Percentiles rank a stretch among this genome's conserved stretches.
These are phyloP conservation scores for Rosa persica DNA, from an alignment of 306 rosid species.

Conservation along the genomic window DNA sequence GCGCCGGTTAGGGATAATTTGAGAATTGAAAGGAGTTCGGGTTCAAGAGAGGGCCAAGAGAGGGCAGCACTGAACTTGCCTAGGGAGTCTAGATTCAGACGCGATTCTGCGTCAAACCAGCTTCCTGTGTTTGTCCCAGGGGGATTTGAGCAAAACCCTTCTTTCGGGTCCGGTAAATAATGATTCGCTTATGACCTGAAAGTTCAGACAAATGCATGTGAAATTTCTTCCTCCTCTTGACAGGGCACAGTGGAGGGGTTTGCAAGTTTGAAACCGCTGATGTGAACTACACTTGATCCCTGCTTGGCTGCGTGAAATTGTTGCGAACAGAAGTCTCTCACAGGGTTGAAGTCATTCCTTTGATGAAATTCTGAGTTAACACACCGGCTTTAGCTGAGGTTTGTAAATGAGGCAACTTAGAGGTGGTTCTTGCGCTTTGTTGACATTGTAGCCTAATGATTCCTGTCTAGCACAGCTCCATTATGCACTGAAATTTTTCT, in stretches of 20 bases:
- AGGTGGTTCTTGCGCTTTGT: slow-evolving; percentile 9
- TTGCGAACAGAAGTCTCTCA: not conserved
- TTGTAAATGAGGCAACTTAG: slow-evolving; percentile 34
- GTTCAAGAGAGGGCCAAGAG: slow-evolving; percentile 53
- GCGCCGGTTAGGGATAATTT: slow-evolving; percentile 61
- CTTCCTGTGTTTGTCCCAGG: slow-evolving; percentile 94
- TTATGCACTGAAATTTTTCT: slow-evolving; percentile 2
- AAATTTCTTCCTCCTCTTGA: slow-evolving; percentile 1
- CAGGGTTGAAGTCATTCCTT: slow-evolving; percentile 21
- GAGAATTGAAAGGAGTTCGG: slow-evolving; percentile 53
- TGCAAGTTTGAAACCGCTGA: slow-evolving; percentile 6
- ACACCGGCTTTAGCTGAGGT: slow-evolving; percentile 31
- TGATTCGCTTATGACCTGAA: slow-evolving; percentile 23
- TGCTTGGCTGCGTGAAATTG: slow-evolving; percentile 20
- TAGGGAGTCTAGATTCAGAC: slow-evolving; percentile 72
- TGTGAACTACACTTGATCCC: slow-evolving; percentile 12
- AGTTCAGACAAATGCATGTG: slow-evolving; percentile 30
- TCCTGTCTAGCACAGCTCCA: slow-evolving; percentile 19
- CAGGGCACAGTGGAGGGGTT: slow-evolving; percentile 6
- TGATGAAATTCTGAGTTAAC: slow-evolving; percentile 29
- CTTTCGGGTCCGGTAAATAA: slow-evolving; percentile 62
- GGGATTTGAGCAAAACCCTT: slow-evolving; percentile 53
- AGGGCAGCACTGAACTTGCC: slow-evolving; percentile 49
- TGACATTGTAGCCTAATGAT: slow-evolving; percentile 26
- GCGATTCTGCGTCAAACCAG: slow-evolving; percentile 80